Evolutionary conservation across 2,329 filamentous ascomycete genomes (phyloP).

Genomic region (Fusarium sp.): DNA sequence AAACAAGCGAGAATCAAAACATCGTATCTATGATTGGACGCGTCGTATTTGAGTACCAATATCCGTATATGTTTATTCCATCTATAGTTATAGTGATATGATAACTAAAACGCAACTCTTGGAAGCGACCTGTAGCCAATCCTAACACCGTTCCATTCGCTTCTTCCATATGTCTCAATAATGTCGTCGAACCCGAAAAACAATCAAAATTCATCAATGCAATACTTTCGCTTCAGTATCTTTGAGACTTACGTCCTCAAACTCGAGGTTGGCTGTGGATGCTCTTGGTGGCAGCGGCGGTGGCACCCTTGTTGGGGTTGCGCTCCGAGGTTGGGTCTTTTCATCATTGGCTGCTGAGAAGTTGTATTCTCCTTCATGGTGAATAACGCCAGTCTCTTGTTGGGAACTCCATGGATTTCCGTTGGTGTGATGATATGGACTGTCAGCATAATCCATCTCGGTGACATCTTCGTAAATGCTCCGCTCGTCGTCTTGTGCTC

Average conservation of each 20-base stretch:
- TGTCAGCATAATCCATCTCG: neutral
- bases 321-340: neutral
- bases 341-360: slow-evolving; percentile 1
- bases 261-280: neutral
- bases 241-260: slow-evolving; percentile 9
- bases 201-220: neutral
- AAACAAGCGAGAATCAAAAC: neutral
- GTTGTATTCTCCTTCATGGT: neutral
- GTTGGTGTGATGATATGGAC: neutral
- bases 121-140: neutral
- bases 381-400: neutral
- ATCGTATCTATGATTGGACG: neutral
- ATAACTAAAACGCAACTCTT: neutral
- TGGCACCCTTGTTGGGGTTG: slow-evolving; percentile 13
- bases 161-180: neutral
- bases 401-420: slow-evolving; percentile 9
- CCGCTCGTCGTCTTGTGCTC: neutral
- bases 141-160: neutral
- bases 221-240: neutral
- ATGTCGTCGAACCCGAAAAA: neutral
- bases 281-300: slow-evolving; percentile 26
- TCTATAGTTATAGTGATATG: neutral
- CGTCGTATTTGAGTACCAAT: neutral
- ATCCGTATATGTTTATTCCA: neutral
- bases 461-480: slow-evolving; percentile 32